phyloP scores from a whole-genome alignment of 352 stramenopile genomes.

The Paralagenidium karlingii region DNA sequence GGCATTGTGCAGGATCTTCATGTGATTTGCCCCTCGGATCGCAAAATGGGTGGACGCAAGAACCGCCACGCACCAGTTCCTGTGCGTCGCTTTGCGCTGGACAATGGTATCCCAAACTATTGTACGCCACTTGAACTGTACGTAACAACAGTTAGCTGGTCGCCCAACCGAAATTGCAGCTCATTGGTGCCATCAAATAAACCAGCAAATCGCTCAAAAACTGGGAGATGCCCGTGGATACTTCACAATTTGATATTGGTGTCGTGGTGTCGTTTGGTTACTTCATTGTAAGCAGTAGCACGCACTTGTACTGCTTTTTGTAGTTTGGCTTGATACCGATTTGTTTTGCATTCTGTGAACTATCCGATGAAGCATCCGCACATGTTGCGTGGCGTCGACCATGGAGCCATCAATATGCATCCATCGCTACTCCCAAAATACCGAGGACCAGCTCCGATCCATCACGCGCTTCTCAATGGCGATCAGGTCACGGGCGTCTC shows the following conservation, averaged over 20 bases:
- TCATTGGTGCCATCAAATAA: neutral
- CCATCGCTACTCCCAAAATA: slow-evolving; percentile 80
- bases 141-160: slow-evolving; percentile 1
- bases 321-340: slow-evolving; percentile 1
- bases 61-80: slow-evolving; percentile 53
- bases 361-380: slow-evolving; percentile 40
- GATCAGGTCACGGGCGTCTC: slow-evolving; percentile 65
- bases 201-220: slow-evolving; percentile 63
- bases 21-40: slow-evolving; percentile 71
- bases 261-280: slow-evolving; percentile 86
- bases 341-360: neutral
- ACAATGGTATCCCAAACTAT: slow-evolving; percentile 37
- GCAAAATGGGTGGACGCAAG: slow-evolving; percentile 50
- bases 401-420: slow-evolving; percentile 84
- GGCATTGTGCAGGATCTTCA: slow-evolving; percentile 39
- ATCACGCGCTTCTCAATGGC: slow-evolving; percentile 73
- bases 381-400: slow-evolving; percentile 43
- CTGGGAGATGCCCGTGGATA: slow-evolving; percentile 36
- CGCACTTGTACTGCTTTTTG: neutral
- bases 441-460: slow-evolving; percentile 71
- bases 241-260: slow-evolving; percentile 49
- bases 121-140: slow-evolving; percentile 57
- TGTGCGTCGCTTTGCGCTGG: slow-evolving; percentile 58
- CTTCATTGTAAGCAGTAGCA: slow-evolving; percentile 30
- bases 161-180: neutral